These are phyloP conservation scores for Sutorius australiensis DNA, from an alignment of 768 basidiomycete species.

Conservation along the genomic window DNA sequence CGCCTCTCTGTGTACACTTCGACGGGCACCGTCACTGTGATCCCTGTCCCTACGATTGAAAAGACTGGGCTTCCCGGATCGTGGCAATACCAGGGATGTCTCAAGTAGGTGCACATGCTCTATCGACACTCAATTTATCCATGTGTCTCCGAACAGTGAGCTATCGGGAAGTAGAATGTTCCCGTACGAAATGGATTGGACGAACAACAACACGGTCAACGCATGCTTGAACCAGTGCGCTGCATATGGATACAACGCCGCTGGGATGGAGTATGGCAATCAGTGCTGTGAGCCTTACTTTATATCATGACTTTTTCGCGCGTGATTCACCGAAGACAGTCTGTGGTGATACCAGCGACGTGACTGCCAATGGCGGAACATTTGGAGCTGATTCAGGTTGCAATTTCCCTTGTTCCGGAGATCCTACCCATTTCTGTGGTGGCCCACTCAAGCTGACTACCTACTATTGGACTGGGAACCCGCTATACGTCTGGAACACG, in stretches of 20 bases:
- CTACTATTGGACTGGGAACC: conserved; percentile 49
- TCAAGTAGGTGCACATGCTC: too few species aligned
- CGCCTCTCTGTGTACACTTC: conserved; percentile 68
- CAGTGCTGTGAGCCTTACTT: conserved; percentile 63
- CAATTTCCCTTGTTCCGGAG: conserved; percentile 60
- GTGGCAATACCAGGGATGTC: conserved; percentile 66
- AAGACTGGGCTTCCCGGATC: conserved; percentile 57
- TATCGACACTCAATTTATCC: too few species aligned
- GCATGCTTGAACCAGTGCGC: conserved; percentile 68
- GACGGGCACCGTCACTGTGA: conserved; percentile 44
- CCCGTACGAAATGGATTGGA: conserved; percentile 56
- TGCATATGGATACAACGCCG: conserved; percentile 66
- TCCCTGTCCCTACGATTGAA: conserved; percentile 57
- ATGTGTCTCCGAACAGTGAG: conserved; percentile 57
- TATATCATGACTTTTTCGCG: background rate
- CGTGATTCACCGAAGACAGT: conserved; percentile 46
- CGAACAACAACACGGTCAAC: conserved; percentile 60
- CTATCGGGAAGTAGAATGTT: conserved; percentile 44
- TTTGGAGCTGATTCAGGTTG: conserved; percentile 39
- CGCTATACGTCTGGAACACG: conserved; percentile 58
- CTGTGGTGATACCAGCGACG: conserved; percentile 65
- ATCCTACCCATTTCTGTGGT: conserved; percentile 68
- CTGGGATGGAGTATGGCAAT: conserved; percentile 64
- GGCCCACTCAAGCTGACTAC: conserved; percentile 49
- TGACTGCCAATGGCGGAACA: conserved; percentile 34